Percentiles rank a stretch among this genome's conserved stretches.
Evolutionary conservation across 2,329 filamentous ascomycete species (phyloP).

Genomic region (Botrytis squamosa): DNA sequence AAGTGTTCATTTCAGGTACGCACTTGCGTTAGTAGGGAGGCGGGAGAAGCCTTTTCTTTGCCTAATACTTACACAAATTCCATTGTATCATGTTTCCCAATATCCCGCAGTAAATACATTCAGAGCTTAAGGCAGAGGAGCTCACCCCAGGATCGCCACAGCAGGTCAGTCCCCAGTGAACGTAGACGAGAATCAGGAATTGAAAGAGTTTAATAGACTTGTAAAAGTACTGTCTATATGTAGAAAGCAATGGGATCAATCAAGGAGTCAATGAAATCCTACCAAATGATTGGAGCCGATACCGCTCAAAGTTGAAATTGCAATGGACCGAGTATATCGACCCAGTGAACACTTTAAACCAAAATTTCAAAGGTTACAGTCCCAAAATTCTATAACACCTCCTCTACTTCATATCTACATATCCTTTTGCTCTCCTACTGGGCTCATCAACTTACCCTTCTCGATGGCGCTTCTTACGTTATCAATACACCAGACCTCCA

Average conservation of each 20-base stretch:
- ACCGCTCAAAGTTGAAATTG: background rate
- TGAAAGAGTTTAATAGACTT: background rate
- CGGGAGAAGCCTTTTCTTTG: background rate
- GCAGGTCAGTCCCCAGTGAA: background rate
- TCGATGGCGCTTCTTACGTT: conserved; percentile 66
- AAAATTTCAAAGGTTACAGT: background rate
- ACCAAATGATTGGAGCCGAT: background rate
- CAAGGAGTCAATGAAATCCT: background rate
- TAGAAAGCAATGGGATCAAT: background rate
- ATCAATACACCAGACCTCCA: conserved; percentile 74
- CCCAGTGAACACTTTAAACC: background rate
- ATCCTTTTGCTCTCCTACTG: conserved; percentile 69
- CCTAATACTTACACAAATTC: background rate
- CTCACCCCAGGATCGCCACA: background rate
- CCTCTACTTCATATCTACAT: conserved; percentile 33
- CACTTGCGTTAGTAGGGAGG: background rate
- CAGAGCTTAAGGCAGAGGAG: background rate
- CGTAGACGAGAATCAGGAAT: background rate
- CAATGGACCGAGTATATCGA: background rate
- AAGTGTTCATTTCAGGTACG: background rate
- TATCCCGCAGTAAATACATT: background rate
- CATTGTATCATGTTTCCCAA: background rate
- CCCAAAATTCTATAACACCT: background rate
- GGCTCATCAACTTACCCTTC: conserved; percentile 61
- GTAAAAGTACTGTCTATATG: background rate